These are phyloP conservation scores for Reutealis trisperma DNA, from an alignment of 345 rosid genomes.

Conservation along the genomic window DNA sequence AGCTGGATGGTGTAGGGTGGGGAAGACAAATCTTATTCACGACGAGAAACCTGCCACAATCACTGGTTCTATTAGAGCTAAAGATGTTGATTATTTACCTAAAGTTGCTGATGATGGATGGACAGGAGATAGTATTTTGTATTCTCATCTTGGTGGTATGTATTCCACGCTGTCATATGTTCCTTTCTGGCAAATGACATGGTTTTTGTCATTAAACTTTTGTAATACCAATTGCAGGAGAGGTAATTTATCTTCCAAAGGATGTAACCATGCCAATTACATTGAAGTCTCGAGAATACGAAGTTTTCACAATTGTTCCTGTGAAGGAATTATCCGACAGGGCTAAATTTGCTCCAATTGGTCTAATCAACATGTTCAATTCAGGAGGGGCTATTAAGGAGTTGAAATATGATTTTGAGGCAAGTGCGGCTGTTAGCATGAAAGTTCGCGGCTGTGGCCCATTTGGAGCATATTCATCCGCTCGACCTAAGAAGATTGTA, in stretches of 20 bases:
- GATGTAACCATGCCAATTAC: conserved; percentile 58
- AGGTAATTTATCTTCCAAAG: conserved; percentile 56
- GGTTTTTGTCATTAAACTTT: neutral
- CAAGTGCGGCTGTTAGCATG: conserved; percentile 21
- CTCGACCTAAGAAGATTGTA: conserved; percentile 39
- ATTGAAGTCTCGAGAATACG: conserved; percentile 51
- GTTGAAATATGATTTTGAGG: conserved; percentile 33
- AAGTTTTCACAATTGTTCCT: conserved; percentile 63
- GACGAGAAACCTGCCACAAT: conserved; percentile 55
- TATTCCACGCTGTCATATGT: neutral
- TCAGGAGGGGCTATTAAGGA: conserved; percentile 61
- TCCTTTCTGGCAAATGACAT: neutral
- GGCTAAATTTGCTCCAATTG: conserved; percentile 47
- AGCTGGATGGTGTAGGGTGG: conserved; percentile 65
- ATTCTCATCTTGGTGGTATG: conserved; percentile 64
- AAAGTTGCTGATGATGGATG: conserved; percentile 54
- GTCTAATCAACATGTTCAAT: conserved; percentile 58
- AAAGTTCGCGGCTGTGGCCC: conserved; percentile 52
- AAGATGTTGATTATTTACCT: conserved; percentile 56
- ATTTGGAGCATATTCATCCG: conserved; percentile 52
- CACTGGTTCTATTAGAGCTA: conserved; percentile 49
- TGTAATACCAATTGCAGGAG: conserved; percentile 42
- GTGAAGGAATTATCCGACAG: conserved; percentile 44
- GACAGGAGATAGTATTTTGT: conserved; percentile 55
- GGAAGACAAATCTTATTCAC: conserved; percentile 61